These are phyloP conservation scores for Begonia masoniana DNA, from an alignment of 306 rosid species.

Conservation along the genomic window DNA sequence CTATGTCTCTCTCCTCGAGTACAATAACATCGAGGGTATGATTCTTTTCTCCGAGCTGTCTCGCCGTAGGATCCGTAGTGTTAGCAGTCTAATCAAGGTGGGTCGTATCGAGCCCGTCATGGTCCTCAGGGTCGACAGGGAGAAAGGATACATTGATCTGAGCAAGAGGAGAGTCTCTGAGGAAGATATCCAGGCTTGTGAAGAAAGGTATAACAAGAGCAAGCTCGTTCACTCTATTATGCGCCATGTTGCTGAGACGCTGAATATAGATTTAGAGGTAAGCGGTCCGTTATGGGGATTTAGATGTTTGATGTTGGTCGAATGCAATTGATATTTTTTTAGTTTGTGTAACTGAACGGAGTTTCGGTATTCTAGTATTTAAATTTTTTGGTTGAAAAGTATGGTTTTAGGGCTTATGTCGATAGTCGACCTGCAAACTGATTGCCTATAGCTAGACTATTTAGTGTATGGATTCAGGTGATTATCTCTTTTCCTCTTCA, in stretches of 20 bases:
- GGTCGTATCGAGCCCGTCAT: slow-evolving; percentile 94
- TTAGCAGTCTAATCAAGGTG: slow-evolving; percentile 73
- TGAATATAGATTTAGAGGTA: slow-evolving; percentile 73
- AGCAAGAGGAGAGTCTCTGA: slow-evolving; percentile 93
- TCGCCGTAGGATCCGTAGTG: slow-evolving; percentile 93
- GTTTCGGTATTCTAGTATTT: too few species aligned
- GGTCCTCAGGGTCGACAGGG: slow-evolving; percentile 93
- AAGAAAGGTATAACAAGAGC: slow-evolving; percentile 94
- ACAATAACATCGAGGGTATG: slow-evolving; percentile 98
- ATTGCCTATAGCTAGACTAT: too few species aligned
- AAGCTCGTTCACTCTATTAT: slow-evolving; percentile 92
- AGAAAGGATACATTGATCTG: slow-evolving; percentile 91
- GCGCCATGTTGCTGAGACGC: slow-evolving; percentile 94
- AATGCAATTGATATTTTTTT: too few species aligned
- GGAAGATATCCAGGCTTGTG: slow-evolving; percentile 79
- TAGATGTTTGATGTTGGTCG: too few species aligned
- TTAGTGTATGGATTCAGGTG: background rate
- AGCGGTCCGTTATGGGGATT: background rate
- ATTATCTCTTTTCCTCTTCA: too few species aligned
- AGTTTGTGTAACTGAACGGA: too few species aligned
- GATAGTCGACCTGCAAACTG: background rate
- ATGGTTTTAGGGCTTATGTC: background rate
- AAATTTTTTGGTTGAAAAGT: too few species aligned
- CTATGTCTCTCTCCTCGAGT: slow-evolving; percentile 86
- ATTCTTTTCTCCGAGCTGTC: slow-evolving; percentile 93